phyloP scores from a whole-genome alignment of 306 rosid genomes.

The Fagus crenata region DNA sequence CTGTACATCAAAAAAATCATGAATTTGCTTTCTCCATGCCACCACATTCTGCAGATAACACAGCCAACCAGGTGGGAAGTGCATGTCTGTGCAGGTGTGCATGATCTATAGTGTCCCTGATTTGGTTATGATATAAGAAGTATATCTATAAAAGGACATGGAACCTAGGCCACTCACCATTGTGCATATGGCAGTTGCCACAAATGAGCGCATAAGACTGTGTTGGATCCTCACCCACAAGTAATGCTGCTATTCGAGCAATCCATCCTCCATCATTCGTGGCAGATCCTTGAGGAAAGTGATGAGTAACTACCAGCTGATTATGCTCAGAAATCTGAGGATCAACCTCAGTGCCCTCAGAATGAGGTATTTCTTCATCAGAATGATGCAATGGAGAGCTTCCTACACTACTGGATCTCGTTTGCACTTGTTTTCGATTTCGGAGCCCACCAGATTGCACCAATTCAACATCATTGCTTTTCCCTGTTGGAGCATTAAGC shows the following conservation, averaged over 20 bases:
- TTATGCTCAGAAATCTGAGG: conserved; percentile 43
- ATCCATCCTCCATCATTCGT: conserved; percentile 87
- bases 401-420: conserved; percentile 47
- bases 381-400: conserved; percentile 31
- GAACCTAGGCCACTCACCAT: conserved; percentile 58
- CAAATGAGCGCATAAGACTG: conserved; percentile 97
- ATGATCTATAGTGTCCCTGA: not conserved
- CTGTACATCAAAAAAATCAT: conserved; percentile 46
- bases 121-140: conserved; percentile 11
- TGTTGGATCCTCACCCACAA: conserved; percentile 96
- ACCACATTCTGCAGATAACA: conserved; percentile 6
- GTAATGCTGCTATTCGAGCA: conserved; percentile 90
- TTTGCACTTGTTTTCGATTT: conserved; percentile 59
- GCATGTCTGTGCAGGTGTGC: not conserved
- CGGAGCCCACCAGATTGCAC: conserved; percentile 77
- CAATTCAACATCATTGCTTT: conserved; percentile 76
- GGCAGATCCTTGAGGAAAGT: conserved; percentile 60
- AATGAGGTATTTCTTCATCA: conserved; percentile 48
- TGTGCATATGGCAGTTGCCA: conserved; percentile 97
- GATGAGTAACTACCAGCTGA: conserved; percentile 67
- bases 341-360: conserved; percentile 38
- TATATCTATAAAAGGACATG: not conserved
- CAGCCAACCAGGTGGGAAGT: not conserved
- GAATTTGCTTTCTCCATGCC: conserved; percentile 7
- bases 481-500: conserved; percentile 44